Percentiles rank a stretch among this genome's conserved stretches.
Conservation (phyloP, 2,329 filamentous ascomycete genomes). For the Diaporthe batatas region DNA sequence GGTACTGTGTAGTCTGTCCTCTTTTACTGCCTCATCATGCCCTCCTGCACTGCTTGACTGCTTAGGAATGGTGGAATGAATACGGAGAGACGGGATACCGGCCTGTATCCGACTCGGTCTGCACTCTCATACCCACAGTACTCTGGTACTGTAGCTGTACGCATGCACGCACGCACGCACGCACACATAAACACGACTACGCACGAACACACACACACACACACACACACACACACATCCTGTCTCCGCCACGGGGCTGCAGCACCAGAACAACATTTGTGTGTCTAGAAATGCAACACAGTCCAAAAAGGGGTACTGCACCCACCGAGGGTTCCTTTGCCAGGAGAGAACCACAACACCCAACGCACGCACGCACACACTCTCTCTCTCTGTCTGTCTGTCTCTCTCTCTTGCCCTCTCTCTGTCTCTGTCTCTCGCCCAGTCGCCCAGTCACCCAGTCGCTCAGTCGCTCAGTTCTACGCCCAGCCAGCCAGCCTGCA, state of each 20-base stretch:
- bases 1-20: slow-evolving; percentile 1
- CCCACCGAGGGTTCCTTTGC: slow-evolving; percentile 27
- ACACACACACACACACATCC: not conserved
- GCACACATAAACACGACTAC: not conserved
- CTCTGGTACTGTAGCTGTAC: too few relatives aligned
- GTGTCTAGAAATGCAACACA: slow-evolving; percentile 23
- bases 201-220: too few relatives aligned
- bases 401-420: too few relatives aligned
- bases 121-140: not conserved
- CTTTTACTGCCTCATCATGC: not conserved
- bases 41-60: not conserved
- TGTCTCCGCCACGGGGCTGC: slow-evolving; percentile 24
- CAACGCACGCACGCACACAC: not conserved
- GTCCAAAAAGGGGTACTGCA: slow-evolving; percentile 26
- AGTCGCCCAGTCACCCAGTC: too few relatives aligned
- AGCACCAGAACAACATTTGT: slow-evolving; percentile 33
- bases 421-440: too few relatives aligned
- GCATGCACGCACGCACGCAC: slow-evolving; percentile 2
- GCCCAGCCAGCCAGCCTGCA: not conserved
- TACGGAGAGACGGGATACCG: not conserved
- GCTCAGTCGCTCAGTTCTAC: not conserved
- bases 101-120: not conserved
- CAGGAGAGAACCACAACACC: slow-evolving; percentile 2
- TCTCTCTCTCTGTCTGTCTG: too few relatives aligned
- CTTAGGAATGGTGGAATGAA: slow-evolving; percentile 7